These are phyloP conservation scores for Avena sativa DNA, from an alignment of 176 grass and related monocot genomes.

Conservation along the genomic window DNA sequence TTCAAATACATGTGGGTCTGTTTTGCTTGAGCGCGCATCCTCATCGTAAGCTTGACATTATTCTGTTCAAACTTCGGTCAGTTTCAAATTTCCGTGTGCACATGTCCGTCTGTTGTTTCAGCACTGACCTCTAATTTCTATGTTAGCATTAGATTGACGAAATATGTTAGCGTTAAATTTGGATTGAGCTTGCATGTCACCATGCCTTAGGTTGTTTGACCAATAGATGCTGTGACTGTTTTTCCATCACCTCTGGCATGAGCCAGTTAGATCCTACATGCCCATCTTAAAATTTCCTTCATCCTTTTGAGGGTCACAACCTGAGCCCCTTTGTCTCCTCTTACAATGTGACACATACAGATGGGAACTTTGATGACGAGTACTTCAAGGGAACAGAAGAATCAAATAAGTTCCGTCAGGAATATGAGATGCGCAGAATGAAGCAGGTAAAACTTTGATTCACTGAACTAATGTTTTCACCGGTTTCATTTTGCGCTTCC, in stretches of 20 bases:
- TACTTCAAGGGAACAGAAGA: conserved; percentile 93
- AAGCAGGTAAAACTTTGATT: conserved; percentile 62
- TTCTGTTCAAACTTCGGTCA: not conserved
- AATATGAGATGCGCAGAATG: conserved; percentile 95
- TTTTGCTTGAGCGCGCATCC: not conserved
- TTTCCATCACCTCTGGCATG: not conserved
- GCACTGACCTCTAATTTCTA: not conserved
- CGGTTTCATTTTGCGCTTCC: not conserved
- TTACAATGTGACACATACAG: conserved; percentile 47
- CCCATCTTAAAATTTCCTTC: not conserved
- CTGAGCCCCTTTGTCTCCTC: not conserved
- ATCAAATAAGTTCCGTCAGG: conserved; percentile 73
- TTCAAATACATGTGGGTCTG: not conserved
- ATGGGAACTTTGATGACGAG: conserved; percentile 81
- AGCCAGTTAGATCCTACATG: not conserved
- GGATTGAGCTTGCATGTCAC: not conserved
- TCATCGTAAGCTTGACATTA: not conserved
- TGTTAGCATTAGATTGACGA: not conserved
- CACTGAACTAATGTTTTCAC: not conserved
- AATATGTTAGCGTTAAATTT: not conserved
- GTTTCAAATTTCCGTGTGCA: not conserved
- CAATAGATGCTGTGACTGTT: not conserved
- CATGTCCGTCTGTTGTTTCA: not conserved
- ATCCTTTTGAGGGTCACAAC: not conserved
- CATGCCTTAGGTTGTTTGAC: not conserved